Evolutionary conservation across 495 filamentous ascomycete species (phyloP).

Genomic region (Hyaloscypha bicolor): DNA sequence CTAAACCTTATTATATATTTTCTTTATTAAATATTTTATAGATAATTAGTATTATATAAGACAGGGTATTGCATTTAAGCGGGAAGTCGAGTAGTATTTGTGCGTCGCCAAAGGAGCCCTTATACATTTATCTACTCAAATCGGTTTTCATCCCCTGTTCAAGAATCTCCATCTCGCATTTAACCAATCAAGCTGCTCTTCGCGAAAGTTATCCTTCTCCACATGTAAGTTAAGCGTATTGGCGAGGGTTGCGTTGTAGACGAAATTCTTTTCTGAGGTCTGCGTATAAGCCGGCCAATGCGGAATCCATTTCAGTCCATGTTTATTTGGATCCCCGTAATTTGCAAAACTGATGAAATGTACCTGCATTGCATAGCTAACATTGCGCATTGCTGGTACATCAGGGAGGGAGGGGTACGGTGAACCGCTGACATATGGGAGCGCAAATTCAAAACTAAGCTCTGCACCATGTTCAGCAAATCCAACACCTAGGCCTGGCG

Average conservation of each 20-base stretch:
- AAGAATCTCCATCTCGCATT: not conserved
- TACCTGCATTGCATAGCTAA: constrained; percentile 15
- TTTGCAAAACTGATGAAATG: constrained; percentile 5
- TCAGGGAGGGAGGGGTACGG: constrained; percentile 4
- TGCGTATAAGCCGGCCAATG: not conserved
- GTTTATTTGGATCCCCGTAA: not conserved
- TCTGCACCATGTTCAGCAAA: constrained; percentile 13
- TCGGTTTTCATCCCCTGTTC: no score
- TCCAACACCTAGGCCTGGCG: constrained; percentile 7
- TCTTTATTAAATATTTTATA: no score
- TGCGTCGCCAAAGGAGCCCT: no score
- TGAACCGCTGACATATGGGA: not conserved
- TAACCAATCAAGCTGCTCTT: not conserved
- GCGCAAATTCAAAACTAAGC: not conserved
- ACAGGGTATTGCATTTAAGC: no score
- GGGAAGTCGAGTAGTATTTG: no score
- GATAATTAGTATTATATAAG: no score
- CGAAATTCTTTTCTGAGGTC: not conserved
- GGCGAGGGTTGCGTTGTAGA: not conserved
- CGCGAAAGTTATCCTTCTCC: not conserved
- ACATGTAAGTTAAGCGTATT: not conserved
- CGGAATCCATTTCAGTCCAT: not conserved
- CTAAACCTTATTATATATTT: no score
- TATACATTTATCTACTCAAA: no score
- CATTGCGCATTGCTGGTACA: constrained; percentile 1